Evolutionary conservation across 306 rosid genomes (phyloP).

Genomic region (Carpinus fangiana): DNA sequence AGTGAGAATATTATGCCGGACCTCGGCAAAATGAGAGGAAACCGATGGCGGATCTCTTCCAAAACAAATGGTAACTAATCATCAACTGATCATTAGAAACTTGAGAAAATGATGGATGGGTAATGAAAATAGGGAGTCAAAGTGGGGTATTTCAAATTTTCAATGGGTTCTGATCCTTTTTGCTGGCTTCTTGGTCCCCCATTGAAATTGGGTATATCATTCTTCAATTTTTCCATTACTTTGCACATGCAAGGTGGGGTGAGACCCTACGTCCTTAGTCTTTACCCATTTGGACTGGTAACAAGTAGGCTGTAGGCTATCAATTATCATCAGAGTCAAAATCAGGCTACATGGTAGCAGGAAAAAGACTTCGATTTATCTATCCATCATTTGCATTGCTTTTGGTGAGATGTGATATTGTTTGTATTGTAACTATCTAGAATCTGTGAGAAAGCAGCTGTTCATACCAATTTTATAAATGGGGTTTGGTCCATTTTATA

Average conservation of each 20-base stretch:
- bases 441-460: conserved; percentile 10
- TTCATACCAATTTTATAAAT: not conserved
- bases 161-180: not conserved
- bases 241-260: conserved; percentile 15
- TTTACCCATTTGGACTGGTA: conserved; percentile 31
- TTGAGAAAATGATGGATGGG: conserved; percentile 35
- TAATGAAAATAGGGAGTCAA: conserved; percentile 36
- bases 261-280: not conserved
- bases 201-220: too few species aligned
- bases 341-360: conserved; percentile 17
- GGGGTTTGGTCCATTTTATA: not conserved
- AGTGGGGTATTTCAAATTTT: conserved; percentile 36
- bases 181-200: conserved; percentile 16
- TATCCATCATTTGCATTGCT: conserved; percentile 26
- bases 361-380: conserved; percentile 30
- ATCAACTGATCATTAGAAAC: conserved; percentile 9
- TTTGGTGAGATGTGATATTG: not conserved
- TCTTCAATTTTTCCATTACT: too few species aligned
- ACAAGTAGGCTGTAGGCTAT: conserved; percentile 26
- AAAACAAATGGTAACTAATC: not conserved
- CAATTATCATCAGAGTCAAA: conserved; percentile 35
- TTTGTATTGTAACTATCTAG: conserved; percentile 16
- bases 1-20: too few species aligned
- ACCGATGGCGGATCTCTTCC: too few species aligned
- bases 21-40: too few species aligned